Evolutionary conservation across 768 basidiomycete species (phyloP).

Genomic region (Pholiota molesta): DNA sequence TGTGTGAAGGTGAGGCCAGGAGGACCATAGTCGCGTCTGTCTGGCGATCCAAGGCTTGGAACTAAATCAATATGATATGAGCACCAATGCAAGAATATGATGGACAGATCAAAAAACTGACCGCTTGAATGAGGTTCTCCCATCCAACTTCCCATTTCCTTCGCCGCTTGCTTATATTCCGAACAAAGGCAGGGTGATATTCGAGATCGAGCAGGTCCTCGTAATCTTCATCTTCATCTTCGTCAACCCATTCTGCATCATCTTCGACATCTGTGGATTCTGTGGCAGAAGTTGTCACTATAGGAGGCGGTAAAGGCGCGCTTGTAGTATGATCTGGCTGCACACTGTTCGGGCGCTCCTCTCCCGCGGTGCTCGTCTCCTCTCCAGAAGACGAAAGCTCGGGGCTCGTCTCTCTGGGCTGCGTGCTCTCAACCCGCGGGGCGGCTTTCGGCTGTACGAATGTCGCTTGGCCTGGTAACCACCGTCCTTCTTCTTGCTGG

Average conservation of each 20-base stretch:
- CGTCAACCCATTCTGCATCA: constrained; percentile 70
- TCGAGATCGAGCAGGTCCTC: constrained; percentile 77
- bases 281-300: constrained; percentile 13
- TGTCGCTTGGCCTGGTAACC: constrained; percentile 26
- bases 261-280: constrained; percentile 36
- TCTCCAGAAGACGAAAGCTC: constrained; percentile 78
- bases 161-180: constrained; percentile 66
- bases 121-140: constrained; percentile 75
- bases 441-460: constrained; percentile 52
- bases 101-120: constrained; percentile 33
- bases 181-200: constrained; percentile 73
- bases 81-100: background rate
- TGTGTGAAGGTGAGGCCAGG: constrained; percentile 75
- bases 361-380: constrained; percentile 67
- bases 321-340: constrained; percentile 12
- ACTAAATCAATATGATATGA: constrained; percentile 42
- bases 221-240: constrained; percentile 69
- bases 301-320: constrained; percentile 17
- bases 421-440: constrained; percentile 84
- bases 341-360: constrained; percentile 34
- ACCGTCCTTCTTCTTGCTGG: constrained; percentile 43
- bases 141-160: constrained; percentile 76
- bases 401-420: constrained; percentile 80
- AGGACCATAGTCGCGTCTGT: constrained; percentile 80
- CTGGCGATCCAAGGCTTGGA: constrained; percentile 78